These are phyloP conservation scores for Hansenula anomala DNA, from an alignment of 1,139 yeast genomes.

Conservation along the genomic window DNA sequence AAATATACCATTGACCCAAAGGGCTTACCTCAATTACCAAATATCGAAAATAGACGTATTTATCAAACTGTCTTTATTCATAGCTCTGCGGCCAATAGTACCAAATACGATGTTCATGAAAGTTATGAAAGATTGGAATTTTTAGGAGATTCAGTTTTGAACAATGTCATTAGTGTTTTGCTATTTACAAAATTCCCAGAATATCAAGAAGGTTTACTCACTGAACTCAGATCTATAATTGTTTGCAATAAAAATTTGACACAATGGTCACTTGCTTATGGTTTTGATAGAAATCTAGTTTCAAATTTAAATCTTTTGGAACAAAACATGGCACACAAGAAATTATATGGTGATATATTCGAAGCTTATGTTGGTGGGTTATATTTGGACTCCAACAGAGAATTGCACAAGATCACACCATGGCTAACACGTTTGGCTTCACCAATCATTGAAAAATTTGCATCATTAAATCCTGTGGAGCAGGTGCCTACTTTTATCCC, in stretches of 20 bases:
- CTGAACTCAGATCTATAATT: constrained; percentile 59
- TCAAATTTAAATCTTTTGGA: constrained; percentile 5
- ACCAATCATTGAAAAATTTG: constrained; percentile 36
- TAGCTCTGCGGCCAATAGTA: constrained; percentile 59
- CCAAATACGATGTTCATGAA: constrained; percentile 40
- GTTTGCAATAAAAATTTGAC: constrained; percentile 66
- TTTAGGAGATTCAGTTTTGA: constrained; percentile 80
- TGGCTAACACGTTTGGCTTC: constrained; percentile 60
- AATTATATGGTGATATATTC: constrained; percentile 71
- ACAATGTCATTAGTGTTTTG: constrained; percentile 48
- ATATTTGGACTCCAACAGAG: constrained; percentile 49
- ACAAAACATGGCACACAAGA: constrained; percentile 25
- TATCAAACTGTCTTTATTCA: constrained; percentile 59
- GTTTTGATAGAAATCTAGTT: constrained; percentile 47
- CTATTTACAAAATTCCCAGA: constrained; percentile 52
- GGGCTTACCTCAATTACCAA: background rate
- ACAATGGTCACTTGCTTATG: constrained; percentile 55
- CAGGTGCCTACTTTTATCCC: no score
- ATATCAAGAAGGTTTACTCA: constrained; percentile 74
- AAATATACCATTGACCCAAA: no score
- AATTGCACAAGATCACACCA: constrained; percentile 41
- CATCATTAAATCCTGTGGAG: no score
- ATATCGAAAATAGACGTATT: background rate
- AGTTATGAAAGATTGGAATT: constrained; percentile 87
- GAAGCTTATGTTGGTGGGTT: constrained; percentile 92